Base-by-base conservation (phyloP, 2,329 filamentous ascomycete genomes). In the Periconia sp. region DNA sequence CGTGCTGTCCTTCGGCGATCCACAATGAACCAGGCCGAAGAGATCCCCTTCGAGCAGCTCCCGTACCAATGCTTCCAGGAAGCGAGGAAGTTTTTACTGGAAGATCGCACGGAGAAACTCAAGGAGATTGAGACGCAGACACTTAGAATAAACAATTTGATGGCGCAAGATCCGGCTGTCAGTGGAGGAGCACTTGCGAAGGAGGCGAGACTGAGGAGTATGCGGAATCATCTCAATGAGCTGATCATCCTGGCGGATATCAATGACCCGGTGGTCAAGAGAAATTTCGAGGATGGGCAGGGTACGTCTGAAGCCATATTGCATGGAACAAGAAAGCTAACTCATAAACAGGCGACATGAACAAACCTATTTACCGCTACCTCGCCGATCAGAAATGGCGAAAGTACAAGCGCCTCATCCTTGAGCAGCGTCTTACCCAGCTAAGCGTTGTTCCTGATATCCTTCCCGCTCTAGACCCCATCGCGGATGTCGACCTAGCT, bases 61-160 rank as follows among this genome's bases (percentile, higher is more conserved):
- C 94, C 94, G 13, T 99, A 95, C 75, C 92, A 97, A 79, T 94
- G 89, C 73, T 99, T 97, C 76, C 94, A 99, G 73, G 92, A 96
- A 75, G 94, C 94, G 28, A 84, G 92, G 51, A 89, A 90, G 68
- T 73, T 97, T 35, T 77, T 99, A 42, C 79, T 84, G 39, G 83
- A 82, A 40, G 94, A 99, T 68, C 83, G 92, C 28, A 77, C 85
- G 54, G 82, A 92, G 72, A 97, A 96, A 76, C 61, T 97, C 36
- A 75, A 79, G 48, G 77, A 85, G 61, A 92, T 99, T 44, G 74
- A 82, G 36, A 77, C 72, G 19, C 84, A 89, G 70, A 73, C 85
- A 36, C 78, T 78, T 46, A 84, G 86, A 68, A 87, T 99, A 63
- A 80, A 82, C 41, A 77, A 79, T 47, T 70, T 95, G 32, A 78